phyloP scores from a whole-genome alignment of 768 basidiomycete genomes.

The Coprinellus micaceus region DNA sequence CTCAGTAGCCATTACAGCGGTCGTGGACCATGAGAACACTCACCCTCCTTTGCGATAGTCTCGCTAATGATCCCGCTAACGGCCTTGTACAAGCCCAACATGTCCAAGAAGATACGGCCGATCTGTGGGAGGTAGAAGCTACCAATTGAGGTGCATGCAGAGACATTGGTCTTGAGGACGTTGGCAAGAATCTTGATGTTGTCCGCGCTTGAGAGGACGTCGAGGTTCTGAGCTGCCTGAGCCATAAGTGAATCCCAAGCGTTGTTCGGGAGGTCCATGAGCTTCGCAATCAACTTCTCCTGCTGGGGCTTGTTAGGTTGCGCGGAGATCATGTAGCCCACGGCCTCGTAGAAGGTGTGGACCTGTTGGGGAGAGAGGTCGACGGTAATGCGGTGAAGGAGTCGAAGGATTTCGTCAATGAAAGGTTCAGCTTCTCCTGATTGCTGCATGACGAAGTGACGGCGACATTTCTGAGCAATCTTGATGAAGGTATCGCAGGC shows the following conservation, averaged over 20 bases:
- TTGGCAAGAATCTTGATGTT: conserved; percentile 97
- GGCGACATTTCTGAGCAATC: conserved; percentile 96
- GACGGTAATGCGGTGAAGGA: conserved; percentile 89
- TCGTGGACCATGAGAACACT: conserved; percentile 11
- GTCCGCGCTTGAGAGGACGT: conserved; percentile 84
- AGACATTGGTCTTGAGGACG: conserved; percentile 97
- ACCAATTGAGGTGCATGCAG: conserved; percentile 95
- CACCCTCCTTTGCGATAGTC: conserved; percentile 82
- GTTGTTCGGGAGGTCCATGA: conserved; percentile 97
- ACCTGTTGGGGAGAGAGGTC: conserved; percentile 95
- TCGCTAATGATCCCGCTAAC: conserved; percentile 96
- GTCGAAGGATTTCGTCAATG: conserved; percentile 92
- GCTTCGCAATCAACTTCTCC: conserved; percentile 87
- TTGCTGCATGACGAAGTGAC: conserved; percentile 99
- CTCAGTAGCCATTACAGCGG: background rate
- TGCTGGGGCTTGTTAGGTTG: conserved; percentile 98
- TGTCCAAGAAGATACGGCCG: conserved; percentile 92
- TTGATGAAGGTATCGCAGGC: conserved; percentile 99
- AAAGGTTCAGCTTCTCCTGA: conserved; percentile 96
- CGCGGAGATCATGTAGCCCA: conserved; percentile 99
- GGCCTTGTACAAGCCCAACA: conserved; percentile 96
- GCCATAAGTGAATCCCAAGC: conserved; percentile 99
- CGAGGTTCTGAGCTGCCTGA: conserved; percentile 88
- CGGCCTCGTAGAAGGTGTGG: conserved; percentile 98
- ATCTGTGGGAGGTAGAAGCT: conserved; percentile 97